Evolutionary conservation across 257 asterid species (phyloP), one percentile per base, ranked within the genome.

Genomic region (Plantago elongata): DNA sequence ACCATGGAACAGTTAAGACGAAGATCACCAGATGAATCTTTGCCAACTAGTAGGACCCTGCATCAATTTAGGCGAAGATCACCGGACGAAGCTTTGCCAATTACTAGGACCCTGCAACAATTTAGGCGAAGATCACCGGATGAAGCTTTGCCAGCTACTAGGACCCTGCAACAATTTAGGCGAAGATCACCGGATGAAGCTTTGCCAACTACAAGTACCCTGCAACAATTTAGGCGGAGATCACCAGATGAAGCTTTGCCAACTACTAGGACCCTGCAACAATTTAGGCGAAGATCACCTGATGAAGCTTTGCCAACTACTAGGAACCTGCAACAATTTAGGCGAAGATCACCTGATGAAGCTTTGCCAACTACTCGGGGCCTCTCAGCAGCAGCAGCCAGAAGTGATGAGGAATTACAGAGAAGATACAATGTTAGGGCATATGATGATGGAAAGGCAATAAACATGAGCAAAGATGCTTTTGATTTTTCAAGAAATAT

Each of bases 281-380:
- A 34, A 7, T 34, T 34, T 4, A 34, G 95, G 79, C 79, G 74
- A 71, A 81, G 88, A 79, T 83, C 97, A 12, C 88, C 94, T 2
- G 90, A 77, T 61, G 85, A 79, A 34, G 66, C 74, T 69, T 63
- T 69, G 43, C 54, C 66, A 59, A 30, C 87, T 64, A 72, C 85
- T 59, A 77, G 92, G 40, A 34, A 5, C 40, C 40, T 34, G 40
- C 40, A 34, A 34, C 40, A 34, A 7, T 34, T 34, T 4, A 34
- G 96, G 79, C 81, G 71, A 72, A 82, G 88, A 79, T 84, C 96
- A 11, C 88, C 94, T 3, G 91, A 78, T 63, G 84, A 78, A 37
- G 69, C 74, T 69, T 61, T 70, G 51, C 54, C 66, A 54, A 38
- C 84, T 66, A 73, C 84, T 61, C 75, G 94, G 71, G 88, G 76